Conservation (phyloP, 768 basidiomycete species). For the Termitomyces sp. region DNA sequence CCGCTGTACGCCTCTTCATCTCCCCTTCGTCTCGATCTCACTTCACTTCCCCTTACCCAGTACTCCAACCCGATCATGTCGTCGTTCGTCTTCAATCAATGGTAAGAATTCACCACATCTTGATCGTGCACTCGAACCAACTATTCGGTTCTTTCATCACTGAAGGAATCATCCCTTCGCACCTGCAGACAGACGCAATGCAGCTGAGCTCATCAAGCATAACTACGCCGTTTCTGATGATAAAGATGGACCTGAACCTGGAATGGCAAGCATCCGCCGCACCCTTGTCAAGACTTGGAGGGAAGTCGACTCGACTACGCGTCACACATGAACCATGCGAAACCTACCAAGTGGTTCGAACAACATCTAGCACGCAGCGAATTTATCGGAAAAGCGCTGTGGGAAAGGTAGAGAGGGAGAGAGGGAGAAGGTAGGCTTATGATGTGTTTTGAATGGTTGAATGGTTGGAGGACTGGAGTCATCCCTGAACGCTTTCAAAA, state of each 20-base stretch:
- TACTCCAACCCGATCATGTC: slow-evolving; percentile 54
- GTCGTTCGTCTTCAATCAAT: slow-evolving; percentile 47
- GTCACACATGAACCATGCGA: slow-evolving; percentile 8
- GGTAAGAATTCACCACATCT: slow-evolving; percentile 19
- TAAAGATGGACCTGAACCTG: slow-evolving; percentile 10
- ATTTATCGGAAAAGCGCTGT: too few relatives aligned
- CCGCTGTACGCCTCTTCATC: slow-evolving; percentile 43
- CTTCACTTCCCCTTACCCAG: slow-evolving; percentile 20
- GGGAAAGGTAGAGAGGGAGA: too few relatives aligned
- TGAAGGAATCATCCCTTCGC: slow-evolving; percentile 72
- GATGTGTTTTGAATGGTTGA: too few relatives aligned
- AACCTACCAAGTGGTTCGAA: too few relatives aligned
- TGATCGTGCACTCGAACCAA: background rate
- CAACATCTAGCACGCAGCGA: too few relatives aligned
- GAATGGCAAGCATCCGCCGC: slow-evolving; percentile 13
- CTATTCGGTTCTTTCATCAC: background rate
- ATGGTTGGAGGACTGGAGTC: too few relatives aligned
- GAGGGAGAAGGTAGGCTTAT: too few relatives aligned
- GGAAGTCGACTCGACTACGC: slow-evolving; percentile 12
- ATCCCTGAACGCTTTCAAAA: too few relatives aligned
- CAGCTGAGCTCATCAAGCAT: background rate
- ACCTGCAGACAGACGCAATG: slow-evolving; percentile 27
- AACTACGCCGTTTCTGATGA: slow-evolving; percentile 5
- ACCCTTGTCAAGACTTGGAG: slow-evolving; percentile 15
- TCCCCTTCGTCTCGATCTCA: slow-evolving; percentile 5